Conservation (phyloP, 139 green algal species). For the Chlamydomonas applanata region DNA sequence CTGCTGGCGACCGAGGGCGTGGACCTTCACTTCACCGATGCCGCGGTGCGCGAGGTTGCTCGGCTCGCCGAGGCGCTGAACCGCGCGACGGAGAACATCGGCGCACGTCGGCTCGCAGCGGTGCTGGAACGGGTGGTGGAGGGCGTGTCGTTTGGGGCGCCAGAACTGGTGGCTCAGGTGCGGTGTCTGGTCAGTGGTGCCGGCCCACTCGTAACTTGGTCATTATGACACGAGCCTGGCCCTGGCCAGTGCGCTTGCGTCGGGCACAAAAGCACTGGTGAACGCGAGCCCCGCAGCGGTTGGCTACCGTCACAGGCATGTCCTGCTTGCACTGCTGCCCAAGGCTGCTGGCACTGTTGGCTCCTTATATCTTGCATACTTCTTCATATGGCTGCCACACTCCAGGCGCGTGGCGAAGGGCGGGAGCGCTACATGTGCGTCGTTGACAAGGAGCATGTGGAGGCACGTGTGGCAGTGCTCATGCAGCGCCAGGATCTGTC, state of each 20-base stretch:
- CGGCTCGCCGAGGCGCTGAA: conserved; percentile 70
- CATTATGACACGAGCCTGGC: too few species aligned
- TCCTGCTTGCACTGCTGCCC: too few species aligned
- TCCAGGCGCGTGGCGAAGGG: background rate
- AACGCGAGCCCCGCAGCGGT: too few species aligned
- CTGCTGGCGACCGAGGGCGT: conserved; percentile 91
- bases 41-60: conserved; percentile 71
- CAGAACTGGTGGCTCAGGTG: conserved; percentile 59
- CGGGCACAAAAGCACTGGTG: too few species aligned
- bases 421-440: background rate
- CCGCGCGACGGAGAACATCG: conserved; percentile 27
- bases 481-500: conserved; percentile 10
- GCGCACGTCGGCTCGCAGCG: conserved; percentile 88
- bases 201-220: too few species aligned
- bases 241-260: too few species aligned
- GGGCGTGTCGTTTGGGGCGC: conserved; percentile 88
- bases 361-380: too few species aligned
- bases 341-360: too few species aligned
- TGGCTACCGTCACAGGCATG: too few species aligned
- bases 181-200: too few species aligned
- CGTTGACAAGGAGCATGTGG: conserved; percentile 19
- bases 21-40: conserved; percentile 85
- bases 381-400: too few species aligned
- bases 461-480: conserved; percentile 11
- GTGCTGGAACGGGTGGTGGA: conserved; percentile 93